A percentile compares a stretch with the other conserved stretches of the same genome.
phyloP scores from a whole-genome alignment of 1,139 yeast genomes.

The Saccharomyces hybrid region DNA sequence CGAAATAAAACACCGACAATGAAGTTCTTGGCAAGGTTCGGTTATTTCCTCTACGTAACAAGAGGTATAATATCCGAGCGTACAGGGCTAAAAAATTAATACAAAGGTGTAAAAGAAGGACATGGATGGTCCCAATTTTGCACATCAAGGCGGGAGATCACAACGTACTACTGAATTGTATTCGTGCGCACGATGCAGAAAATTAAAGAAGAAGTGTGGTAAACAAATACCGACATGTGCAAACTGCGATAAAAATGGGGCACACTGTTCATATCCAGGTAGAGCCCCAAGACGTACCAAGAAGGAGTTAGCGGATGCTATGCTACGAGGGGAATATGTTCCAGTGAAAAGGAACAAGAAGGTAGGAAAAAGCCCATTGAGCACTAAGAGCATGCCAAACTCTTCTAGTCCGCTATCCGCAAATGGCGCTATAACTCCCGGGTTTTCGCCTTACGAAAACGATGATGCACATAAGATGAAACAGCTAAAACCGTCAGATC shows the following conservation, averaged over 20 bases:
- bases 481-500: background rate
- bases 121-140: background rate
- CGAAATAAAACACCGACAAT: background rate
- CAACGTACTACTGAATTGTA: slow-evolving; percentile 21
- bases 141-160: background rate
- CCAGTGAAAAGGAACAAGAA: slow-evolving; percentile 11
- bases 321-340: slow-evolving; percentile 19
- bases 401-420: slow-evolving; percentile 10
- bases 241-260: slow-evolving; percentile 37
- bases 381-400: slow-evolving; percentile 15
- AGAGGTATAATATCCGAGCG: background rate
- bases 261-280: slow-evolving; percentile 39
- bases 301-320: slow-evolving; percentile 30
- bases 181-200: slow-evolving; percentile 39
- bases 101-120: background rate
- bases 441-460: background rate
- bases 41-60: background rate
- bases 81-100: background rate
- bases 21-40: background rate
- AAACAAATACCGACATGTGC: slow-evolving; percentile 39
- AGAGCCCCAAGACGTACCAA: slow-evolving; percentile 37
- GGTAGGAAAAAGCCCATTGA: slow-evolving; percentile 1
- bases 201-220: slow-evolving; percentile 44
- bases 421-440: background rate
- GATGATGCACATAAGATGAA: background rate